A percentile compares a stretch with the other conserved stretches of the same genome.
These are phyloP conservation scores for Oidium heveae DNA, from an alignment of 2,329 filamentous ascomycete genomes.

Conservation along the genomic window DNA sequence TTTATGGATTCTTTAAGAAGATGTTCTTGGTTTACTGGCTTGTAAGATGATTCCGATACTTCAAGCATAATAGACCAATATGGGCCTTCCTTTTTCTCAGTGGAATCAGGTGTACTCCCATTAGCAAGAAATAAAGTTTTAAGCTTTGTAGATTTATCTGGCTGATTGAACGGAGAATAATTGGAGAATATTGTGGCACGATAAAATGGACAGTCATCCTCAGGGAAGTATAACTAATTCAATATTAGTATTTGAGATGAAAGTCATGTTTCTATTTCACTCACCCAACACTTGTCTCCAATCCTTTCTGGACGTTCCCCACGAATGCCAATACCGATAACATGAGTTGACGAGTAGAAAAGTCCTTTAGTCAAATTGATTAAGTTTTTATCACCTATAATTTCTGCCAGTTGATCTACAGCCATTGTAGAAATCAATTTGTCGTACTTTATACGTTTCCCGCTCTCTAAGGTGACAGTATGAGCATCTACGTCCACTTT, in stretches of 20 bases:
- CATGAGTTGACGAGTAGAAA: constrained; percentile 92
- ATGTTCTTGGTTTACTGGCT: constrained; percentile 71
- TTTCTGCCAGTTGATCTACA: constrained; percentile 66
- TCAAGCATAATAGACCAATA: constrained; percentile 99
- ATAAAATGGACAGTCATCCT: constrained; percentile 98
- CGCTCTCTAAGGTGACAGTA: constrained; percentile 57
- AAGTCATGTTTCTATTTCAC: constrained; percentile 9
- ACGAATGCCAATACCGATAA: constrained; percentile 86
- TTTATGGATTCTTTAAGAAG: constrained; percentile 79
- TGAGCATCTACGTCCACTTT: constrained; percentile 75
- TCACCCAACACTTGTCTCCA: constrained; percentile 95
- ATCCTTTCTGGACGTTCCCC: constrained; percentile 82
- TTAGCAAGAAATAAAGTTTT: constrained; percentile 67
- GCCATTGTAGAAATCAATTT: constrained; percentile 93
- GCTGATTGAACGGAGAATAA: constrained; percentile 98
- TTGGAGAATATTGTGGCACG: constrained; percentile 99
- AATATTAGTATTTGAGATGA: constrained; percentile 7
- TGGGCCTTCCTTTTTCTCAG: constrained; percentile 57
- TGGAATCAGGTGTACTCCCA: constrained; percentile 53
- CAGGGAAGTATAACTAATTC: constrained; percentile 74
- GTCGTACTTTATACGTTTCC: constrained; percentile 71
- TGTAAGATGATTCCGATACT: constrained; percentile 85
- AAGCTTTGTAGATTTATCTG: constrained; percentile 55
- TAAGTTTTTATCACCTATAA: constrained; percentile 71
- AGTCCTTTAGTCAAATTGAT: constrained; percentile 65